Evolutionary conservation across 805 yeast genomes (phyloP).

Genomic region (Clavispora carvajalis): DNA sequence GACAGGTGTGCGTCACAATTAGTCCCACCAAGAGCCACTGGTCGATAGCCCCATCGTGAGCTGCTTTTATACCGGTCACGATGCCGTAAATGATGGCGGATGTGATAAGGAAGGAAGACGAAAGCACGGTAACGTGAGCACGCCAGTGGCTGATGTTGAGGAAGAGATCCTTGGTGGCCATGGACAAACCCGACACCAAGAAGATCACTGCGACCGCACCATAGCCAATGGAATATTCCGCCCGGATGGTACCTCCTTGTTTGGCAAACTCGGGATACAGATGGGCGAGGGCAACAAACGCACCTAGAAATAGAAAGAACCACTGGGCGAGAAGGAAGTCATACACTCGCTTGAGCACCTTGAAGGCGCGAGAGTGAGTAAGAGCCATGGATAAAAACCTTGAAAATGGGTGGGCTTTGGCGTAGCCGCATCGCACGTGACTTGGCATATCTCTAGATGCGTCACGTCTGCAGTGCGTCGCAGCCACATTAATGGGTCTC

Average conservation of each 20-base stretch:
- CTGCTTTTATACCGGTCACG: conserved; percentile 56
- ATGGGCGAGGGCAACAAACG: conserved; percentile 69
- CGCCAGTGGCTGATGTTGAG: conserved; percentile 73
- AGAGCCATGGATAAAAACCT: not conserved
- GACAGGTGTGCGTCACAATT: conserved; percentile 79
- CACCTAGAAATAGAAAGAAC: conserved; percentile 71
- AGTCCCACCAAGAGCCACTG: conserved; percentile 78
- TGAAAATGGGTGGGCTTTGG: no score
- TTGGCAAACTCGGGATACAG: conserved; percentile 80
- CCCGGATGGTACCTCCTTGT: conserved; percentile 71
- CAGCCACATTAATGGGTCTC: no score
- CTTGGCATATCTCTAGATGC: not conserved
- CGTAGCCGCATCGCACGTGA: not conserved
- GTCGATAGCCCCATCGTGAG: conserved; percentile 54
- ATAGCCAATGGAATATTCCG: conserved; percentile 73
- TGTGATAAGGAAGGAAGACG: conserved; percentile 67
- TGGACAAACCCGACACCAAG: conserved; percentile 73
- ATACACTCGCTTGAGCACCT: conserved; percentile 12
- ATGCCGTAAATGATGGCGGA: conserved; percentile 69
- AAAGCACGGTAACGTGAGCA: conserved; percentile 67
- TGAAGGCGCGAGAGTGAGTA: conserved; percentile 7
- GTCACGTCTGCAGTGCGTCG: no score
- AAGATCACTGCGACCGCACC: conserved; percentile 86
- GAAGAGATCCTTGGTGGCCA: conserved; percentile 58
- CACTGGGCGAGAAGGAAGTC: conserved; percentile 48